Evolutionary conservation across 768 basidiomycete species (phyloP).

Genomic region (Candolleomyces efflorescens): DNA sequence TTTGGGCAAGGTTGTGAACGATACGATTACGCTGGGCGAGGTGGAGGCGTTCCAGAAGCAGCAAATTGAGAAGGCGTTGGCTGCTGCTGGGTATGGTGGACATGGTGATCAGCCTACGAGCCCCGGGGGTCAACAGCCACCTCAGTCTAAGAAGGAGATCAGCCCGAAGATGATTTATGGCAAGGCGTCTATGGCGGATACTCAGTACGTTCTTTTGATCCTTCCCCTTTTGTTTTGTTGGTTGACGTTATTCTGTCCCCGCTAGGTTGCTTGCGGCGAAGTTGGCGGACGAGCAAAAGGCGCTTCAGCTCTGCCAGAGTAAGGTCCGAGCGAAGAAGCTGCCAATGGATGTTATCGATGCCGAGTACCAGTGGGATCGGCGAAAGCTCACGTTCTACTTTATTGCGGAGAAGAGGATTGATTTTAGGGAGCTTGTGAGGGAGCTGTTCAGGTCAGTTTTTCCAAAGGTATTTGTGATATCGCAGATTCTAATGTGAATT

Average conservation of each 20-base stretch:
- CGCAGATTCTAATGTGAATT: too few species aligned
- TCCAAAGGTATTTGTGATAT: not conserved
- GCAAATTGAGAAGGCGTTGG: conserved; percentile 57
- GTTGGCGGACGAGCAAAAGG: conserved; percentile 87
- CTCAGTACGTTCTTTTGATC: conserved; percentile 45
- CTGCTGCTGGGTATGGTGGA: conserved; percentile 35
- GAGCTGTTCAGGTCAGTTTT: conserved; percentile 79
- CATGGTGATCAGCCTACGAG: conserved; percentile 41
- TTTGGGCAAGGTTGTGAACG: conserved; percentile 88
- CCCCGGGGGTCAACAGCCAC: conserved; percentile 36
- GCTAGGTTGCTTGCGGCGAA: conserved; percentile 73
- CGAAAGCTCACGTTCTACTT: conserved; percentile 99
- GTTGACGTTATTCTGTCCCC: conserved; percentile 6
- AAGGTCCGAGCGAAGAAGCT: conserved; percentile 93
- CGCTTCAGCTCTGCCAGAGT: conserved; percentile 83
- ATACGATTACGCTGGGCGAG: conserved; percentile 84
- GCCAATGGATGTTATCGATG: conserved; percentile 98
- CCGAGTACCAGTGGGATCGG: conserved; percentile 99
- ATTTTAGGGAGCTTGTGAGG: conserved; percentile 93
- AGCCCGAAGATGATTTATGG: conserved; percentile 96
- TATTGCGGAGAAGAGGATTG: conserved; percentile 91
- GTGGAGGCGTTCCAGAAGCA: conserved; percentile 88
- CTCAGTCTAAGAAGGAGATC: conserved; percentile 74
- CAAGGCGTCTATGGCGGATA: conserved; percentile 79
- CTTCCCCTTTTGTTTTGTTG: conserved; percentile 6